phyloP scores from a whole-genome alignment of 2,329 filamentous ascomycete species.

The Neobulgaria alba region DNA sequence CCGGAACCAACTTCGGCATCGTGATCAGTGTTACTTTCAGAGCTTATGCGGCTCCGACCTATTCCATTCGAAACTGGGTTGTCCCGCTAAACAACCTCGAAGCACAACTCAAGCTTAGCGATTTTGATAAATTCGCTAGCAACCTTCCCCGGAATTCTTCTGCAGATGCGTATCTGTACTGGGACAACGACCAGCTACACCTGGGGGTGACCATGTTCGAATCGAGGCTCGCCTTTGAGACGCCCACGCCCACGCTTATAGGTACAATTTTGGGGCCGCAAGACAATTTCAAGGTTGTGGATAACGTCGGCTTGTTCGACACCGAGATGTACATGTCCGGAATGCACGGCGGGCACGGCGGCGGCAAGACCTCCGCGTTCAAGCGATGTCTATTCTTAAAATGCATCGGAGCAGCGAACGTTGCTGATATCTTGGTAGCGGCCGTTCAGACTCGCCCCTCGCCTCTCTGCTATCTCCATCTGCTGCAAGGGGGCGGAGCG shows the following conservation, averaged over 20 bases:
- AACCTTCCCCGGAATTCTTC: slow-evolving; percentile 37
- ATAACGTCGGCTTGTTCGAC: slow-evolving; percentile 45
- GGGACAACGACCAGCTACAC: slow-evolving; percentile 35
- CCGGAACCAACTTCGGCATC: slow-evolving; percentile 21
- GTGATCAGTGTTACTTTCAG: slow-evolving; percentile 20
- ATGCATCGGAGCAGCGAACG: slow-evolving; percentile 30
- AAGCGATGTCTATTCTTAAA: slow-evolving; percentile 56
- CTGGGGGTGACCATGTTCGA: slow-evolving; percentile 45
- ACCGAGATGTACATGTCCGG: slow-evolving; percentile 51
- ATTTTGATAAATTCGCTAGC: slow-evolving; percentile 33
- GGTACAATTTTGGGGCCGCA: slow-evolving; percentile 29
- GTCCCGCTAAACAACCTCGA: slow-evolving; percentile 20
- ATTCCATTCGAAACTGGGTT: slow-evolving; percentile 17
- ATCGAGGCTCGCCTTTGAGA: slow-evolving; percentile 14
- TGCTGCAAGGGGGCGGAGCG: slow-evolving; percentile 50
- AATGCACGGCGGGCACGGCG: slow-evolving; percentile 51
- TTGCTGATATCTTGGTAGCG: slow-evolving; percentile 33
- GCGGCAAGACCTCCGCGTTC: slow-evolving; percentile 52
- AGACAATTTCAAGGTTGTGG: slow-evolving; percentile 30
- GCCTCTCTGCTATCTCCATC: slow-evolving; percentile 49
- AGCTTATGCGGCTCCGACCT: slow-evolving; percentile 11
- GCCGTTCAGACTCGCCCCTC: slow-evolving; percentile 33
- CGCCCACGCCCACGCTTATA: slow-evolving; percentile 4
- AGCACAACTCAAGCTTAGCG: slow-evolving; percentile 28
- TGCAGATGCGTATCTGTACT: slow-evolving; percentile 49